These are phyloP conservation scores for Holtermannia corniformis DNA, from an alignment of 768 basidiomycete species.

Conservation along the genomic window DNA sequence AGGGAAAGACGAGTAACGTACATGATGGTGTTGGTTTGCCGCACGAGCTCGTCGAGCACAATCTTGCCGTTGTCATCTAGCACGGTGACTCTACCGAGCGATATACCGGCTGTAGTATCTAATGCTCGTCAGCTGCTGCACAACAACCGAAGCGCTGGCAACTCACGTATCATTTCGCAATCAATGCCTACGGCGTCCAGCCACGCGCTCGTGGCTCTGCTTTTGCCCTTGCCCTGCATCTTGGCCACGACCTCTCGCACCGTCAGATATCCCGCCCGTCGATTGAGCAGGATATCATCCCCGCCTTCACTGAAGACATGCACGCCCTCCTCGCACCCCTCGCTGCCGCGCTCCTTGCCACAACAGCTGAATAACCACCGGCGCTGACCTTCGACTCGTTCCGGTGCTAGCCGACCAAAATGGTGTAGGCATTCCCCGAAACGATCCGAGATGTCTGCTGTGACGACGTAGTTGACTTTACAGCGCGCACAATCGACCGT, in stretches of 20 bases:
- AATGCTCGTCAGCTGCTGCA: background rate
- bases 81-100: slow-evolving; percentile 80
- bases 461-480: slow-evolving; percentile 57
- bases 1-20: slow-evolving; percentile 7
- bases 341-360: slow-evolving; percentile 23
- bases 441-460: slow-evolving; percentile 42
- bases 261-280: slow-evolving; percentile 25
- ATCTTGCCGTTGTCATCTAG: slow-evolving; percentile 64
- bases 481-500: slow-evolving; percentile 69
- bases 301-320: slow-evolving; percentile 82
- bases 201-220: slow-evolving; percentile 5
- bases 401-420: slow-evolving; percentile 64
- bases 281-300: slow-evolving; percentile 24
- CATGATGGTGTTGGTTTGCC: slow-evolving; percentile 33
- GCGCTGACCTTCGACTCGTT: slow-evolving; percentile 62
- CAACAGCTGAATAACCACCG: slow-evolving; percentile 42
- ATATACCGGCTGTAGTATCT: slow-evolving; percentile 81
- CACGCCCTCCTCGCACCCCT: slow-evolving; percentile 42
- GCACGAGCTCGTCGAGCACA: slow-evolving; percentile 58
- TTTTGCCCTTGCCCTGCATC: background rate
- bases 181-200: slow-evolving; percentile 81
- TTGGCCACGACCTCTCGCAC: slow-evolving; percentile 17
- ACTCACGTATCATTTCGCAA: slow-evolving; percentile 74
- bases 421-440: slow-evolving; percentile 63
- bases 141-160: background rate